Evolutionary conservation across 345 rosid species (phyloP).

Genomic region (Passiflora organensis): DNA sequence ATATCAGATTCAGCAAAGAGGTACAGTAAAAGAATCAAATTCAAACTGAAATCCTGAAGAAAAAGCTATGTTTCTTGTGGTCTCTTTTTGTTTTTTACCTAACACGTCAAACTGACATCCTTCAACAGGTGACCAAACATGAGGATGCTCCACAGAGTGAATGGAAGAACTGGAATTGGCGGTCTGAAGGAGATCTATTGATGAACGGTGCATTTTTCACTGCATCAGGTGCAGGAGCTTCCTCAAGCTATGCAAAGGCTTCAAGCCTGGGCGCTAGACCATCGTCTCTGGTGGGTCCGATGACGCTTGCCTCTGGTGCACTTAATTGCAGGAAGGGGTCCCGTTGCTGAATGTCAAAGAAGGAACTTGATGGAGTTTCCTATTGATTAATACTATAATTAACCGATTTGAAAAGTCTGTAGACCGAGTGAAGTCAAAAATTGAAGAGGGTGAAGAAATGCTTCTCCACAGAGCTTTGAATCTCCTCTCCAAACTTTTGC

Average conservation of each 20-base stretch:
- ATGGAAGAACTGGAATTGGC: slow-evolving; percentile 33
- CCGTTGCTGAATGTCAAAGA: slow-evolving; percentile 30
- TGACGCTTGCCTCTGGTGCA: slow-evolving; percentile 15
- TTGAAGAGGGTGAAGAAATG: slow-evolving; percentile 11
- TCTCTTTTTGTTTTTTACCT: neutral
- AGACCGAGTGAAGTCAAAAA: neutral
- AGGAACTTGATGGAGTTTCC: slow-evolving; percentile 8
- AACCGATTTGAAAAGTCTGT: neutral
- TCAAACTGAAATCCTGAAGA: slow-evolving; percentile 15
- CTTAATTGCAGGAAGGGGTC: slow-evolving; percentile 20
- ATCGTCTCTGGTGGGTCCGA: slow-evolving; percentile 23
- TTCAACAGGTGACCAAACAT: slow-evolving; percentile 21
- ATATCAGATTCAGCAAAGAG: slow-evolving; percentile 22
- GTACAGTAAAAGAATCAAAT: slow-evolving; percentile 7
- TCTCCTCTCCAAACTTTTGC: neutral
- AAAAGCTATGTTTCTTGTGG: neutral
- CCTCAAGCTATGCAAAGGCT: slow-evolving; percentile 28
- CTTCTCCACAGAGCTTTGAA: slow-evolving; percentile 3
- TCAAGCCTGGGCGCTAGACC: slow-evolving; percentile 28
- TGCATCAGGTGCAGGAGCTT: slow-evolving; percentile 23
- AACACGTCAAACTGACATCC: neutral
- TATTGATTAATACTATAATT: neutral
- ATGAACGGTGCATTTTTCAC: slow-evolving; percentile 26
- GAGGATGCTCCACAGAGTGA: slow-evolving; percentile 28
- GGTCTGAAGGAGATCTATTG: slow-evolving; percentile 27